Evolutionary conservation across 192 early-diverging fungal species (phyloP).

Genomic region (Backusella liffmaniae): DNA sequence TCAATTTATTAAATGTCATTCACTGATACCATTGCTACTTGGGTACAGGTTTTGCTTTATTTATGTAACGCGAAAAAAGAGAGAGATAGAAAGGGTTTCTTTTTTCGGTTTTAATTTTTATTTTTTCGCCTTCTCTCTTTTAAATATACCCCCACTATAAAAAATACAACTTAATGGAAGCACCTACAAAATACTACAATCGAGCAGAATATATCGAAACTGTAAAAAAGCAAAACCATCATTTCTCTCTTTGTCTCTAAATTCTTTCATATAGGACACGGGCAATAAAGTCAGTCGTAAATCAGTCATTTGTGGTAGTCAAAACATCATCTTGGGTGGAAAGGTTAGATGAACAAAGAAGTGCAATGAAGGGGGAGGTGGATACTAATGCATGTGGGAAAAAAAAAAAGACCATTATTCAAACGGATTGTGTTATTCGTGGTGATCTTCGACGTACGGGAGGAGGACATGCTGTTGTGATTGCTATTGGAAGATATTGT

Average conservation of each 20-base stretch:
- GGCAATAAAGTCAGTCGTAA: slow-evolving; percentile 95
- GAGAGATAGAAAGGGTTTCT: background rate
- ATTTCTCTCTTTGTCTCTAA: background rate
- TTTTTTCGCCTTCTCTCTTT: background rate
- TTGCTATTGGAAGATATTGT: slow-evolving; percentile 92
- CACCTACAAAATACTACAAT: slow-evolving; percentile 68
- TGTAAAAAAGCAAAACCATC: slow-evolving; percentile 35
- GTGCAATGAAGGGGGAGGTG: background rate
- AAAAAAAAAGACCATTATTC: slow-evolving; percentile 78
- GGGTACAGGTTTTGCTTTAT: background rate
- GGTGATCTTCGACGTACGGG: slow-evolving; percentile 93
- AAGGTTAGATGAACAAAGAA: slow-evolving; percentile 56
- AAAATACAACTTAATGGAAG: slow-evolving; percentile 58
- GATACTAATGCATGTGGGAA: background rate
- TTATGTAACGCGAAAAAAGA: background rate
- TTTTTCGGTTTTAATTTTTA: background rate
- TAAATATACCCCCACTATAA: background rate
- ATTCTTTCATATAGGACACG: slow-evolving; percentile 65
- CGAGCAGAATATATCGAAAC: slow-evolving; percentile 94
- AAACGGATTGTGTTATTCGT: slow-evolving; percentile 86
- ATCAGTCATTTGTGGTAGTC: slow-evolving; percentile 89
- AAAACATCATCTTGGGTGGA: slow-evolving; percentile 95
- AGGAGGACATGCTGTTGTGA: slow-evolving; percentile 79
- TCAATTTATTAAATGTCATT: too few relatives aligned
- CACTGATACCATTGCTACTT: too few relatives aligned